Base-by-base conservation (phyloP, 352 stramenopile genomes). In the Phytophthora crassamura region DNA sequence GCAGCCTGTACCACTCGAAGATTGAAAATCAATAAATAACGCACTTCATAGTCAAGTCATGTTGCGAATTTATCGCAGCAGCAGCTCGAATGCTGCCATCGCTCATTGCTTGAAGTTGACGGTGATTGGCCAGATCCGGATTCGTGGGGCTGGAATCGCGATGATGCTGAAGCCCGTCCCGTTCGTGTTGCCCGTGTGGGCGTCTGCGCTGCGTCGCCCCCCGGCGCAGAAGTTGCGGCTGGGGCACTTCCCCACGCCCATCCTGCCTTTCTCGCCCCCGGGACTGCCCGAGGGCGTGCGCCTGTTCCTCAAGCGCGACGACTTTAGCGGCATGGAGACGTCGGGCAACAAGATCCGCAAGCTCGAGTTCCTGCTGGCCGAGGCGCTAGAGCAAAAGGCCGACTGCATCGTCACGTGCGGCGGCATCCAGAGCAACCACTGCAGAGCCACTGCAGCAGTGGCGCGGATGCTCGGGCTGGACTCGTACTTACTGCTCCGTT, bases 291-390 rank as follows among this genome's bases (percentile, higher is more conserved):
- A 81, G 3, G 85, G 77, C 35, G 82, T 95, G 36, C 84, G 74
- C 34, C 80, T 95, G 71, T 91, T 86, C 71, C 90, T 95, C 72
- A 95, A 95, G 68, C 87, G 87, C 56, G 87, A 95, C 67, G 87
- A 95, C 55, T 95, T 93, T 55, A 95, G 87, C 56, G 95, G 93
- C 1, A 72, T 95, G 25, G 93, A 98, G 72, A 92, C 94, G 28
- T 97, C 93, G 15, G 95, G 95, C 22, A 98, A 98, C 74, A 98
- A 98, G 75, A 90, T 97, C 72, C 91, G 95, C 54, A 98, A 98
- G 69, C 79, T 98, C 33, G 95, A 98, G 82, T 98, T 98, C 72
- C 73, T 98, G 8, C 69, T 98, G 57, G 87, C 91, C 12, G 90
- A 98, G 46, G 95, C 93, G 28, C 46, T 97, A n/a, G 78, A 74